Base-by-base conservation (phyloP, 805 yeast genomes). In the Lachancea thermotolerans region DNA sequence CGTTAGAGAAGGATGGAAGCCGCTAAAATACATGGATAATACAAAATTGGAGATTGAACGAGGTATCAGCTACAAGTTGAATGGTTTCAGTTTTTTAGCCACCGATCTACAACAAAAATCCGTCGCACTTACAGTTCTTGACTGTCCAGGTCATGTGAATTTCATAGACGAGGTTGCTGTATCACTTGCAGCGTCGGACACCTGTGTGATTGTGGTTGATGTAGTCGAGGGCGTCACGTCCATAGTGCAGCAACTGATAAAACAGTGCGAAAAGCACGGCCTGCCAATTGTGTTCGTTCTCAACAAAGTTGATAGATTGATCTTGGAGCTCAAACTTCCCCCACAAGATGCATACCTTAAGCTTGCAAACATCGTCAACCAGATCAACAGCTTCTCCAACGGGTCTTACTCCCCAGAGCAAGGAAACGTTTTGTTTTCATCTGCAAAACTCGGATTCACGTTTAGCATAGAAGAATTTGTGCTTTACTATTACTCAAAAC, bases 101-200 rank as follows among this genome's bases (percentile, higher is more conserved):
- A 76, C 74, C 0, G 78, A 78, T 56, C 49, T 77, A 27, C 65
- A 65, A 12, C 75, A 71, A 1, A 77, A 75, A 49, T 81, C 95
- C 0, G 64, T 68, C 14, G 76, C 78, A 0, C 55, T 81, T 16
- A 86, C 84, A 56, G 49, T 90, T 0, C 52, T 88, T 0, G 99
- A 95, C 56, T 71, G 95, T 0, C 99, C 99, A 0, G 99, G 99
- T 0, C 98, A 93, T 63, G 75, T 77, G 0, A 82, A 88, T 57
- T 93, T 93, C 57, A 66, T 71, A 27, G 96, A 88, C 58, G 97
- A 93, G 53, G 65, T 78, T 3, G 72, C 78, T 0, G 72, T 77
- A 0, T 74, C 85, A 0, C 61, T 81, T 9, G 62, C 77, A 17
- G 68, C 81, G 0, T 74, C 75, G 0, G 97, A 93, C 51, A 78